phyloP scores from a whole-genome alignment of 257 asterid species.

The Scutellaria barbata region DNA sequence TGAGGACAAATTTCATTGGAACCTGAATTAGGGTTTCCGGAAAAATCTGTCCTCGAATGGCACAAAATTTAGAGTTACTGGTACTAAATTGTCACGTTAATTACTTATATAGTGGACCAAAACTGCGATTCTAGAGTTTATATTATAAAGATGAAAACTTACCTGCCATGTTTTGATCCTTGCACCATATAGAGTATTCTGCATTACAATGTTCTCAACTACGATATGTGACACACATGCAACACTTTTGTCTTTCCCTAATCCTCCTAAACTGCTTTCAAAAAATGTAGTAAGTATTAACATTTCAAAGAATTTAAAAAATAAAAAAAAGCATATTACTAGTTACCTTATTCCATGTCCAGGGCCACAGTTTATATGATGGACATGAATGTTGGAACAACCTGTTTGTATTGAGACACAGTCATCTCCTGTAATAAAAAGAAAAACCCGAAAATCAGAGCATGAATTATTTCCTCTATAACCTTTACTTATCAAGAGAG shows the following conservation, averaged over 20 bases:
- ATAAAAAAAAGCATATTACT: neutral
- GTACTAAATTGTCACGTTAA: too few relatives aligned
- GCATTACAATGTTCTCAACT: conserved; percentile 60
- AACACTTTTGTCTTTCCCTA: conserved; percentile 62
- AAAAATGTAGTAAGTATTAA: neutral
- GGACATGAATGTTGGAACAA: conserved; percentile 67
- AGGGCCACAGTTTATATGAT: conserved; percentile 81
- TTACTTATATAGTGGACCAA: too few relatives aligned
- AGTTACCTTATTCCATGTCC: conserved; percentile 92
- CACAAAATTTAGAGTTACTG: too few relatives aligned
- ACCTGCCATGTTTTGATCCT: conserved; percentile 98
- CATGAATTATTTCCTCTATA: neutral
- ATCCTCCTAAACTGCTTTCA: conserved; percentile 71
- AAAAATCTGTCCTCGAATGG: too few relatives aligned
- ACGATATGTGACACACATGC: conserved; percentile 80
- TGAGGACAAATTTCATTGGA: too few relatives aligned
- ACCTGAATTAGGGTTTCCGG: too few relatives aligned
- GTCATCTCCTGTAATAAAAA: conserved; percentile 64
- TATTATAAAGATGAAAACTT: neutral
- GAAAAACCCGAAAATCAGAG: conserved; percentile 16
- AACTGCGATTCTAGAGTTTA: too few relatives aligned
- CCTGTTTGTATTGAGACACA: conserved; percentile 92
- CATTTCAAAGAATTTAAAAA: neutral
- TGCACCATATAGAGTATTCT: conserved; percentile 72
- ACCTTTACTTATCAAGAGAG: neutral